Conservation (phyloP, 2,329 filamentous ascomycete genomes). For the Diaporthe citriasiana region DNA sequence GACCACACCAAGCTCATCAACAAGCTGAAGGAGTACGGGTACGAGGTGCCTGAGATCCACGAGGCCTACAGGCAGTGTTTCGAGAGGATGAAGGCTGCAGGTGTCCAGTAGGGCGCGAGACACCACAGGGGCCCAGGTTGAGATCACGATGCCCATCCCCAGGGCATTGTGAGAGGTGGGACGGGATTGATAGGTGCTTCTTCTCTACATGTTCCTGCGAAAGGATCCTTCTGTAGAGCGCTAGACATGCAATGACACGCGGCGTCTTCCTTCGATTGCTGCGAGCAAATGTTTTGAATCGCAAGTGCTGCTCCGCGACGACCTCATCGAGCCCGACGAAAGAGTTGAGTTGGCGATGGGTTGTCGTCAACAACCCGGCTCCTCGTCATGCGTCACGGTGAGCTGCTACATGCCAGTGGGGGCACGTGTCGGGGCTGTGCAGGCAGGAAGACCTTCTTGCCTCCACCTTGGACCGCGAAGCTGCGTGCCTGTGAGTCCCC, state of each 20-base stretch:
- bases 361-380: not conserved
- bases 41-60: constrained; percentile 72
- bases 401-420: not conserved
- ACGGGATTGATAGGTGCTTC: constrained; percentile 10
- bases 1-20: constrained; percentile 73
- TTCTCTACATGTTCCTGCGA: constrained; percentile 5
- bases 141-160: not conserved
- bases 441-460: not conserved
- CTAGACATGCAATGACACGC: constrained; percentile 14
- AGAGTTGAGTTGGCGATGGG: not conserved
- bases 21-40: constrained; percentile 72
- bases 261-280: not conserved
- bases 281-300: not conserved
- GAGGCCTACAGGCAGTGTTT: constrained; percentile 74
- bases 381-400: not conserved
- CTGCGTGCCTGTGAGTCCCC: not conserved
- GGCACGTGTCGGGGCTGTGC: not conserved
- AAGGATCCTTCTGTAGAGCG: not conserved
- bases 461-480: not conserved
- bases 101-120: constrained; percentile 58
- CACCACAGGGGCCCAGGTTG: not conserved
- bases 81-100: constrained; percentile 72
- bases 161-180: not conserved
- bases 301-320: not conserved
- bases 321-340: not conserved